Percentiles rank a stretch among this genome's conserved stretches.
These are phyloP conservation scores for Lachancea dasiensis DNA, from an alignment of 805 yeast genomes.

Conservation along the genomic window DNA sequence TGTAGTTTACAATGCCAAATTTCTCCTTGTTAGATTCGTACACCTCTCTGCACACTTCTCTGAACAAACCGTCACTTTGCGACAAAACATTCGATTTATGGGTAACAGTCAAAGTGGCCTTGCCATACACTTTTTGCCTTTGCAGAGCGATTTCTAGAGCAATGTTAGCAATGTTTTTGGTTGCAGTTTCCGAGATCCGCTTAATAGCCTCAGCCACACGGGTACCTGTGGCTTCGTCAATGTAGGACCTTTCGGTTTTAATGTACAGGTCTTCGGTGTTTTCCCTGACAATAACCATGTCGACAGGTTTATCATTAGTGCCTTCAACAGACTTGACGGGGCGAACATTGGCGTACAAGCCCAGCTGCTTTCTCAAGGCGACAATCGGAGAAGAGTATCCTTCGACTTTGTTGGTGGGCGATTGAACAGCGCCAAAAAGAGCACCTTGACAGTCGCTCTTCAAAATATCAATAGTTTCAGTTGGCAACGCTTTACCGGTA, in stretches of 20 bases:
- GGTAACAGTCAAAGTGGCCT: constrained; percentile 69
- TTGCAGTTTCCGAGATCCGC: constrained; percentile 86
- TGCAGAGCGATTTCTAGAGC: constrained; percentile 91
- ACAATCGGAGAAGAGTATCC: constrained; percentile 99
- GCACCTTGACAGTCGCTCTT: constrained; percentile 91
- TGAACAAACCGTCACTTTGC: constrained; percentile 89
- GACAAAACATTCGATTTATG: constrained; percentile 95
- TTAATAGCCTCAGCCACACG: constrained; percentile 96
- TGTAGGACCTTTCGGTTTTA: constrained; percentile 78
- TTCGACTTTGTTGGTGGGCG: constrained; percentile 88
- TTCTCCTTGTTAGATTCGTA: constrained; percentile 47
- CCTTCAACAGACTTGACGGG: constrained; percentile 94
- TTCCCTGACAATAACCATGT: constrained; percentile 96
- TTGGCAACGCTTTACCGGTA: constrained; percentile 96
- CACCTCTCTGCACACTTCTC: constrained; percentile 60
- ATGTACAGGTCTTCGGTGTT: constrained; percentile 97
- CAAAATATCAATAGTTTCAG: constrained; percentile 76
- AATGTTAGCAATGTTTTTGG: constrained; percentile 78
- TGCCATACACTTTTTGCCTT: constrained; percentile 70
- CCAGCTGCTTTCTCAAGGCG: constrained; percentile 93
- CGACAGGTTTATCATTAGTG: constrained; percentile 74
- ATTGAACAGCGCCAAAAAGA: constrained; percentile 93
- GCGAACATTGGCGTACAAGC: constrained; percentile 93
- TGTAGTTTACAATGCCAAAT: constrained; percentile 58
- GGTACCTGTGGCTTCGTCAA: constrained; percentile 68